Evolutionary conservation across 1,284 basidiomycete genomes (phyloP).

Genomic region (Athelia sp.): DNA sequence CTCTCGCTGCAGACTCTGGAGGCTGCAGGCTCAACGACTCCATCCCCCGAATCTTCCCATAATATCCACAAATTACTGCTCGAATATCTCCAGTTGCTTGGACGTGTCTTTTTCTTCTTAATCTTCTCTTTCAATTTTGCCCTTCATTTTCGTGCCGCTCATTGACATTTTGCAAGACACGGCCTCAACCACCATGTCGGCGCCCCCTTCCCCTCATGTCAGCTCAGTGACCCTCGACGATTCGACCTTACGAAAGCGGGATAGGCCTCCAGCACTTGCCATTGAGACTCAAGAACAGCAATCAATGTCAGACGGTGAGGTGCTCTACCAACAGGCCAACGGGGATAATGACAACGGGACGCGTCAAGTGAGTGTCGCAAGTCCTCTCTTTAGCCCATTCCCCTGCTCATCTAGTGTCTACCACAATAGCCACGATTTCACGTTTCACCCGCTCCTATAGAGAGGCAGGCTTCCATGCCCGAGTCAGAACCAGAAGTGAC

Average conservation of each 20-base stretch:
- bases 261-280: slow-evolving; percentile 32
- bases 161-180: slow-evolving; percentile 1
- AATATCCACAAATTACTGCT: no score
- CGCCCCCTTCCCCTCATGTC: slow-evolving; percentile 23
- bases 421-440: slow-evolving; percentile 32
- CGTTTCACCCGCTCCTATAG: slow-evolving; percentile 29
- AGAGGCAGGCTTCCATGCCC: slow-evolving; percentile 10
- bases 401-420: neutral
- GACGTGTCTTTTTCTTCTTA: slow-evolving; percentile 20
- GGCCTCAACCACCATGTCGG: slow-evolving; percentile 23
- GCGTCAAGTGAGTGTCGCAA: slow-evolving; percentile 5
- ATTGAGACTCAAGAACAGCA: slow-evolving; percentile 25
- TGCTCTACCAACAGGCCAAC: slow-evolving; percentile 21
- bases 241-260: slow-evolving; percentile 26
- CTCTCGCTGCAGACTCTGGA: no score
- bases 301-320: slow-evolving; percentile 18
- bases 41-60: no score
- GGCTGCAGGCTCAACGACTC: no score
- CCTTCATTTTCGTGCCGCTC: slow-evolving; percentile 8
- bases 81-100: no score
- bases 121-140: slow-evolving; percentile 25
- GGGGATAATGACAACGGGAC: slow-evolving; percentile 12
- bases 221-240: slow-evolving; percentile 24
- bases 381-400: neutral
- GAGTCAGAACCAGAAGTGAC: slow-evolving; percentile 19